These are phyloP conservation scores for Eruca vesicaria DNA, from an alignment of 441 rosid genomes.

Conservation along the genomic window DNA sequence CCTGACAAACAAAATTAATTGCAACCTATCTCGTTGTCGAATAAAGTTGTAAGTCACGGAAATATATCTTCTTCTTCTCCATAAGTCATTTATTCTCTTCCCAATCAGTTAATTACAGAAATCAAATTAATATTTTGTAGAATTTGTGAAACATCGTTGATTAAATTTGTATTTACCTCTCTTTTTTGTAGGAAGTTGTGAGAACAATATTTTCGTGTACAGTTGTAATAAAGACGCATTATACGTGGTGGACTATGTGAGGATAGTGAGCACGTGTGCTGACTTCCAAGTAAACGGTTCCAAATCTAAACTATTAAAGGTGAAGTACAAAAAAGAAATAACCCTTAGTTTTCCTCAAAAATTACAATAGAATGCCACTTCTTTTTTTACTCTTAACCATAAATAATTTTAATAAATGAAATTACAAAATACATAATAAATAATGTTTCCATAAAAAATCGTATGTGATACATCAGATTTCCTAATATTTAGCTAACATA, in stretches of 20 bases:
- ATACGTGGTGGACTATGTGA: conserved; percentile 1
- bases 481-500: too few species aligned
- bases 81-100: neutral
- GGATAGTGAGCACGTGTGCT: conserved; percentile 21
- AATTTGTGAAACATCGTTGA: neutral
- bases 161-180: neutral
- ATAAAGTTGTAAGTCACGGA: conserved; percentile 10
- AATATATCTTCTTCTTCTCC: neutral
- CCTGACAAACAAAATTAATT: conserved; percentile 2
- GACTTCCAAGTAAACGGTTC: conserved; percentile 32
- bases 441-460: too few species aligned
- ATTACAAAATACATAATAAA: too few species aligned
- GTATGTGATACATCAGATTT: too few species aligned
- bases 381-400: too few species aligned
- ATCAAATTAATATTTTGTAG: too few species aligned
- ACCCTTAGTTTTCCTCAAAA: too few species aligned
- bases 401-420: too few species aligned
- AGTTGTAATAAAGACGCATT: neutral
- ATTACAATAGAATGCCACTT: too few species aligned
- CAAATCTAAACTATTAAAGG: too few species aligned
- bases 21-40: conserved; percentile 10
- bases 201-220: neutral
- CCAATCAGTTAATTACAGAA: neutral
- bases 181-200: neutral
- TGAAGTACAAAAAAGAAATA: too few species aligned